Base-by-base conservation (phyloP, 805 yeast species). In the Yamadazyma endophytica region DNA sequence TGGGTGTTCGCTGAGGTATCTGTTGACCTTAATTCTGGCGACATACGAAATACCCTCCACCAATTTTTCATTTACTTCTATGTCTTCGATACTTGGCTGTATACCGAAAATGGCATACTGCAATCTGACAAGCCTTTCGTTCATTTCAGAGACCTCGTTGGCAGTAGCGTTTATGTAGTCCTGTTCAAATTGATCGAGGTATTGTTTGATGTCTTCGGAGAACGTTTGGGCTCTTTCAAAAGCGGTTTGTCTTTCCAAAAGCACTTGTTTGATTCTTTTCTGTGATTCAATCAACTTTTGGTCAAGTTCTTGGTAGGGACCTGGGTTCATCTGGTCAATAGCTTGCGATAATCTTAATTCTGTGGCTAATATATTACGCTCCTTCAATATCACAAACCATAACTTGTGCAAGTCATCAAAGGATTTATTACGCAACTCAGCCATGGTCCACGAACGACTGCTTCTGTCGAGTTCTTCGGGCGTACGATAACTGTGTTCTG, bases 321-420 rank as follows among this genome's bases (percentile, higher is more conserved):
- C 54, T 14, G 61, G 64, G 17, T 46, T 44, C 17, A 35, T 36
- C 13, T 37, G 38, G 13, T 35, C 40, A 17, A 61, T 31, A 16
- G 58, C 33, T 28, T 50, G 68, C 35, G 73, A 70, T 43, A 85
- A 67, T 41, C 81, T 77, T 33, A 68, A 66, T 56, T 92, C 97
- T 46, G 96, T 73, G 20, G 77, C 78, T 35, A 90, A 57, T 9
- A 76, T 61, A 55, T 92, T 92, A 44, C 95, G 68, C 58, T 92
- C 96, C 52, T 77, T 83, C 43, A 90, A 60, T 44, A 89, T 77
- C 26, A 82, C 70, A 55, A 86, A 90, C 97, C 98, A 92, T 47
- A 92, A 66, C 21, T 78, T 74, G 58, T 92, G 98, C 46, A 92
- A 65, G 53, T 92, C 98, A 24, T 88, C 92, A 51, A 88, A 92